Percentiles rank a stretch among this genome's conserved stretches.
phyloP scores from a whole-genome alignment of 73 alveolate species.

The Paramecium octaurelia region DNA sequence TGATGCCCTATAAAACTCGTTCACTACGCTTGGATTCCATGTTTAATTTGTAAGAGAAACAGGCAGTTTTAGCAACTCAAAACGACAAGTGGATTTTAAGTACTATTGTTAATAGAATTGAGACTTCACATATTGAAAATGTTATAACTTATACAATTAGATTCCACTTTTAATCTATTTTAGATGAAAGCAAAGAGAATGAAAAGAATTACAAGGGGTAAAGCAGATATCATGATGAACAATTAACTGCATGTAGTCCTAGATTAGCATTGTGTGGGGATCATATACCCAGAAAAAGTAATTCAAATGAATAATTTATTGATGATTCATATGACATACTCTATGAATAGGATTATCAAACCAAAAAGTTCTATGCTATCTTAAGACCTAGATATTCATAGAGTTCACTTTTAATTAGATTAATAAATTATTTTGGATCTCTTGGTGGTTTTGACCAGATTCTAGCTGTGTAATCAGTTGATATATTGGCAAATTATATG shows the following conservation, averaged over 20 bases:
- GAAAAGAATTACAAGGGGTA: not conserved
- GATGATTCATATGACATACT: constrained; percentile 7
- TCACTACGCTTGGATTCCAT: not conserved
- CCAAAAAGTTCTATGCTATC: not conserved
- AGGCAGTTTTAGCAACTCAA: not conserved
- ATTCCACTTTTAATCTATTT: not conserved
- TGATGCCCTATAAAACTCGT: not conserved
- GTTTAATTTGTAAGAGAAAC: not conserved
- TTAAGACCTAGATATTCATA: constrained; percentile 36
- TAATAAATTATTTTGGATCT: constrained; percentile 27
- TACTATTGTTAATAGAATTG: not conserved
- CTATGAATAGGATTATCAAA: not conserved
- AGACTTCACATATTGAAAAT: not conserved
- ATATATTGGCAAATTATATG: not conserved
- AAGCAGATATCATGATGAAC: not conserved
- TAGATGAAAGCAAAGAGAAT: not conserved
- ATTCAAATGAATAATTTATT: not conserved
- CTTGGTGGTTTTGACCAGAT: constrained; percentile 4
- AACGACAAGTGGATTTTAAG: not conserved
- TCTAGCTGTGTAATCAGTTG: not conserved
- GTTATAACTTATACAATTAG: not conserved
- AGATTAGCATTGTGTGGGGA: not conserved
- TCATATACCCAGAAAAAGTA: not conserved
- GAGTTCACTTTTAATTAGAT: not conserved
- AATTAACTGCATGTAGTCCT: not conserved